These are phyloP conservation scores for Pleurotus tuoliensis DNA, from an alignment of 768 basidiomycete genomes.

Conservation along the genomic window DNA sequence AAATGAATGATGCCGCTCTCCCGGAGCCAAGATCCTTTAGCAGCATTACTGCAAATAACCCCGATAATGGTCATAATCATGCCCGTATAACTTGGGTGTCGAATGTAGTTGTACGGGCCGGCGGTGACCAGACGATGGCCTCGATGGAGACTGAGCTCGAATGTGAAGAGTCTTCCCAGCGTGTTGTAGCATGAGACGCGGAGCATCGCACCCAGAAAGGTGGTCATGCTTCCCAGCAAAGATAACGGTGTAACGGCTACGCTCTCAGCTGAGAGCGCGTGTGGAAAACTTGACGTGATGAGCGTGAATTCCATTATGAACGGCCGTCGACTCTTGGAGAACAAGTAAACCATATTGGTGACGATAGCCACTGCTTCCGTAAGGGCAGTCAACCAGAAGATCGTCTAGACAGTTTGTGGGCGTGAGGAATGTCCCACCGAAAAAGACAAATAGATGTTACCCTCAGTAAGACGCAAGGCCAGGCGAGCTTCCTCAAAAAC, in stretches of 20 bases:
- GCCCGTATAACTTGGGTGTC: constrained; percentile 7
- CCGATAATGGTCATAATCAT: constrained; percentile 8
- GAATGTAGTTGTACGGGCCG: constrained; percentile 6
- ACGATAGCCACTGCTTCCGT: neutral
- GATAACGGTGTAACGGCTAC: constrained; percentile 2
- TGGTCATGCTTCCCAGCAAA: constrained; percentile 1
- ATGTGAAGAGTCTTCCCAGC: constrained; percentile 44
- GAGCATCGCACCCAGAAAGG: constrained; percentile 2
- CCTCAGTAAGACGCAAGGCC: constrained; percentile 9
- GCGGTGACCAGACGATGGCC: constrained; percentile 20
- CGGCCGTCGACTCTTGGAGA: neutral
- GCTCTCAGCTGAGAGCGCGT: neutral
- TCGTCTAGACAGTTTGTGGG: constrained; percentile 2
- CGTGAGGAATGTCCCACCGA: neutral
- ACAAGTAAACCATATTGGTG: neutral
- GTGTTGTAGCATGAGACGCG: constrained; percentile 42
- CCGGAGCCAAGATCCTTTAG: constrained; percentile 3
- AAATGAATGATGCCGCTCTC: constrained; percentile 4
- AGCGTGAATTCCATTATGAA: neutral
- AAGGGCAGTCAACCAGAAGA: constrained; percentile 7
- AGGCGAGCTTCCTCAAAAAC: constrained; percentile 6
- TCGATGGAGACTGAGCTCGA: constrained; percentile 43
- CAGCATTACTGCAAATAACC: neutral
- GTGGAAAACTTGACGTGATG: neutral
- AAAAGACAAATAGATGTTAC: neutral